Base-by-base conservation (phyloP, 305 asterid genomes). In the Fraxinus paxiana region DNA sequence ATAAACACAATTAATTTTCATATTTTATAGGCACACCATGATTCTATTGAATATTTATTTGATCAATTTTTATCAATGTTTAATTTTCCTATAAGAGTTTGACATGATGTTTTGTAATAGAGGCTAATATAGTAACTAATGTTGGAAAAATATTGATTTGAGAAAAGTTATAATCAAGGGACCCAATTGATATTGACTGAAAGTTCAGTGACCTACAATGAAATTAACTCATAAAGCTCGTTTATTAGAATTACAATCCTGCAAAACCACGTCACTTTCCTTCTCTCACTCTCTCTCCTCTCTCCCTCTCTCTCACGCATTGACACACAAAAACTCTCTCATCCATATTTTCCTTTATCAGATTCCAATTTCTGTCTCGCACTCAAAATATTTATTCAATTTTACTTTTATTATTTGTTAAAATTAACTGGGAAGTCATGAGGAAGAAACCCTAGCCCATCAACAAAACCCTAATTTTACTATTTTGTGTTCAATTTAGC, bases 221-320 rank as follows among this genome's bases (percentile, higher is more conserved):
- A 61, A 22, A 61, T 20, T 61, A 61, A 65, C 20, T 33, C 37
- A 65, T 22, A 61, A 9, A 26, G 63, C 30, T 61, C 2, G 13
- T 8, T 15, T 12, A 12, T 46, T 46, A 46, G 56, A 6, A 20
- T 54, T 18, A 17, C 63, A 51, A 4, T 17, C 20, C n/a, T 9
- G 37, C 17, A 65, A 26, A 4, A 12, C 9, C 73, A 65, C 84
- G 75, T 20, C 78, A 34, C 54, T 63, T 5, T 84, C 85, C 84
- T 51, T 85, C 3, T 3, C 4, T 33, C 43, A 8, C 79, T 59
- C 22, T 30, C 31, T 38, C 48, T 31, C 33, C 31, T 30, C 43
- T 38, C 79, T 59, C 22, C 7, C 22, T 37, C 26, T 43, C 59
- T 48, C 20, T 4, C 59, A 48, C 24, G 22, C 63, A 54, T 54